phyloP scores from a whole-genome alignment of 2,329 filamentous ascomycete genomes.

The Aspergillus luchuensis region DNA sequence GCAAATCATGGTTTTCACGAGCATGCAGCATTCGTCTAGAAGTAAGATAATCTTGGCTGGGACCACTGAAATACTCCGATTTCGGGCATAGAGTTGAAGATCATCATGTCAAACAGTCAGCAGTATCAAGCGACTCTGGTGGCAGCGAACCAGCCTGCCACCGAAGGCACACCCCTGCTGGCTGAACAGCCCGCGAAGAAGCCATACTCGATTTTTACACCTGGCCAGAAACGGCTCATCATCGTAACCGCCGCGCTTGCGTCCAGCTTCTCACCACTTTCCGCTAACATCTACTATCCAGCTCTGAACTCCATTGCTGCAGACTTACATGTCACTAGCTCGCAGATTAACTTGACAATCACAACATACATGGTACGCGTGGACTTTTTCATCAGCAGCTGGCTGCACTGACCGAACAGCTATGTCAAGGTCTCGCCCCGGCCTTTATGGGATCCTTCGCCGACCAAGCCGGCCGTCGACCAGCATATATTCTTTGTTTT shows the following conservation, averaged over 20 bases:
- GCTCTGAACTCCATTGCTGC: slow-evolving; percentile 37
- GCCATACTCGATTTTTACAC: slow-evolving; percentile 37
- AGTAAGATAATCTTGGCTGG: too few species aligned
- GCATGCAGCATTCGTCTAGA: too few species aligned
- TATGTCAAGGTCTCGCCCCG: slow-evolving; percentile 55
- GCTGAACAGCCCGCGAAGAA: not conserved
- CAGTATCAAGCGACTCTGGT: too few species aligned
- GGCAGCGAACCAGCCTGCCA: not conserved
- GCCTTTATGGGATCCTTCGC: slow-evolving; percentile 51
- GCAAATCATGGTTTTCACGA: too few species aligned
- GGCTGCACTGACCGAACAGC: slow-evolving; percentile 27
- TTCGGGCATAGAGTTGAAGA: too few species aligned
- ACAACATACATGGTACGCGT: slow-evolving; percentile 37
- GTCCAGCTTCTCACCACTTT: slow-evolving; percentile 47
- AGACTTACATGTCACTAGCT: slow-evolving; percentile 31
- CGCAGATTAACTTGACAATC: slow-evolving; percentile 32
- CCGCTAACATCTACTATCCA: slow-evolving; percentile 49
- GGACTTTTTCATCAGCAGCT: not conserved
- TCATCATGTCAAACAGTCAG: too few species aligned
- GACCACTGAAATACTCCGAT: too few species aligned
- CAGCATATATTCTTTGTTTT: slow-evolving; percentile 51
- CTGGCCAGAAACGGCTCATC: slow-evolving; percentile 38
- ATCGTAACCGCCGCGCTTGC: slow-evolving; percentile 42
- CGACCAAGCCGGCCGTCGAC: slow-evolving; percentile 51
- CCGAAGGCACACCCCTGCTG: slow-evolving; percentile 25